phyloP scores from a whole-genome alignment of 345 rosid genomes.

The Melaleuca quinquenervia region DNA sequence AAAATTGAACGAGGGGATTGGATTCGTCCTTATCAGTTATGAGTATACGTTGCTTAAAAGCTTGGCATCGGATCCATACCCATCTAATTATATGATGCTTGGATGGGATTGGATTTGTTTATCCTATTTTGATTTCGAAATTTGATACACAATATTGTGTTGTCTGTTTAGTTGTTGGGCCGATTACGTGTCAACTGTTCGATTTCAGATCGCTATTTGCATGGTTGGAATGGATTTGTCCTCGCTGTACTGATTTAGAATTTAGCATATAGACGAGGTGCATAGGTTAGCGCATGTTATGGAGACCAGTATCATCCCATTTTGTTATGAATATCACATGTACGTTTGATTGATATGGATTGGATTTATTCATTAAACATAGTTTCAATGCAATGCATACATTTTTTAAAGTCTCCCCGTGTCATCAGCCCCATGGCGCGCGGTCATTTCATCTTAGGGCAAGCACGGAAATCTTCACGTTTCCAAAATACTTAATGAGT shows the following conservation, averaged over 20 bases:
- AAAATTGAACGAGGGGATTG: neutral
- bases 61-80: neutral
- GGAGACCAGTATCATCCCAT: too few species aligned
- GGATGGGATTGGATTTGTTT: neutral
- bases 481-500: neutral
- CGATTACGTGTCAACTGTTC: neutral
- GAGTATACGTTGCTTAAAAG: neutral
- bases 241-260: neutral
- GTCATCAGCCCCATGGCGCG: too few species aligned
- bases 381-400: too few species aligned
- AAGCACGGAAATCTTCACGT: neutral
- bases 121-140: neutral
- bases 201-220: neutral
- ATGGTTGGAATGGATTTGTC: neutral
- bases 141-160: neutral
- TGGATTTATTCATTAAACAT: too few species aligned
- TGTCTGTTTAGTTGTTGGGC: neutral
- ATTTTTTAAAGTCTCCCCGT: too few species aligned
- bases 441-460: too few species aligned
- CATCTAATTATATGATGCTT: neutral
- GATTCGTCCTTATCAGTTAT: neutral
- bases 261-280: neutral
- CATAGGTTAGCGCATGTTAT: neutral
- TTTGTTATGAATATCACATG: too few species aligned
- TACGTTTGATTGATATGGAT: too few species aligned